Evolutionary conservation across 805 yeast genomes (phyloP), one percentile per base, ranked within the genome.

Genomic region (Starmerella apicola): DNA sequence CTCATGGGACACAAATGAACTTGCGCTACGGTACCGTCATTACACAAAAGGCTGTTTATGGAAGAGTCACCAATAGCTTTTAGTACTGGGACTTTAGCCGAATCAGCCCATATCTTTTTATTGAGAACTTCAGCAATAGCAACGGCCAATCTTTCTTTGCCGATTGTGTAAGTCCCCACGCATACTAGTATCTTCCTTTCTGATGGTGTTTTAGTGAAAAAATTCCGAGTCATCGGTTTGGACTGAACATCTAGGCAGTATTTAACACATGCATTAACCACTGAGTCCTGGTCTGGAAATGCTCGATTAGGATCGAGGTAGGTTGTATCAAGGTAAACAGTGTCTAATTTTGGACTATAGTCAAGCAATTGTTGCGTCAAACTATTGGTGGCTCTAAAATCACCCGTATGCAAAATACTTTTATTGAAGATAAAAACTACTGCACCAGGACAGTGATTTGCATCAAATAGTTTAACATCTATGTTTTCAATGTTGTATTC

Each of bases 371-470:
- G 18, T 3, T 51, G 45, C 13, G 79, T 57, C 59, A 81, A 76
- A 3, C 53, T 50, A 26, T 60, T 59, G 46, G 71, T 70, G 9
- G 85, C 84, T 42, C 98, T 64, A 53, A 88, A 91, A 60, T 91
- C 98, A 2, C 98, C 98, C 38, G 96, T 85, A 57, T 91, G 98
- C 24, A 91, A 60, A 13, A 48, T 48, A 44, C 46, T 46, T 38
- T 62, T 62, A 51, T 77, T 78, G 51, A 83, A 80, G 10, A 85
- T 59, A 44, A 86, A 81, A 0, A 91, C 71, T 0, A 74, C 83
- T 3, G 96, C 83, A 2, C 98, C 98, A 1, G 98, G 98, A 59
- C 98, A 91, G 60, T 91, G 98, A 51, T 91, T 88, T 0, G 97
- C 98, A 50, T 82, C 85, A 5, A 79, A 59, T 10, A 77, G 64